Percentiles rank a stretch among this genome's conserved stretches.
Conservation (phyloP, 176 grass and related monocot species). For the Sorghum bicolor region DNA sequence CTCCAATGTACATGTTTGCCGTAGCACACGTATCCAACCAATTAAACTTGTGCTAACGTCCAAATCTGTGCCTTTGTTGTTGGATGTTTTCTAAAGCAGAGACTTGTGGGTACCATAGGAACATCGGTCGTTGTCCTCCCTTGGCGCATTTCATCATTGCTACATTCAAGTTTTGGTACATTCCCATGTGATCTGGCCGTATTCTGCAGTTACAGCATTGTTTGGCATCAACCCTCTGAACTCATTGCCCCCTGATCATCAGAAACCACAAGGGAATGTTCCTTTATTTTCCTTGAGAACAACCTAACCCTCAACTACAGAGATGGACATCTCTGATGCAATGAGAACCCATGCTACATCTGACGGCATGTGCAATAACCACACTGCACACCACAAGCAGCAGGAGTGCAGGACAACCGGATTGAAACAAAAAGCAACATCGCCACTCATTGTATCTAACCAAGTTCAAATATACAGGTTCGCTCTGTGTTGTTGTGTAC, state of each 20-base stretch:
- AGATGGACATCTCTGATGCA: not conserved
- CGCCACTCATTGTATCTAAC: no score
- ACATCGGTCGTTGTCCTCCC: not conserved
- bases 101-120: not conserved
- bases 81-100: not conserved
- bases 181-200: not conserved
- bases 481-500: slow-evolving; percentile 22
- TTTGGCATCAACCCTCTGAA: no score
- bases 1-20: not conserved
- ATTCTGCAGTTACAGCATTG: no score
- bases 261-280: no score
- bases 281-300: no score
- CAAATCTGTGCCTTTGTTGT: not conserved
- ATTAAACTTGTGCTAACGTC: not conserved
- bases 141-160: not conserved
- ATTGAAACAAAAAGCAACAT: no score
- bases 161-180: not conserved
- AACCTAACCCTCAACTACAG: no score
- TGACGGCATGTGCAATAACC: not conserved
- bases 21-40: not conserved
- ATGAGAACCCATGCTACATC: not conserved
- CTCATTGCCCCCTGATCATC: no score
- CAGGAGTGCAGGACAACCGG: not conserved
- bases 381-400: not conserved
- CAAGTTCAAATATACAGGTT: no score